Conservation (phyloP, 805 yeast genomes). For the Kodamaea kakaduensis region DNA sequence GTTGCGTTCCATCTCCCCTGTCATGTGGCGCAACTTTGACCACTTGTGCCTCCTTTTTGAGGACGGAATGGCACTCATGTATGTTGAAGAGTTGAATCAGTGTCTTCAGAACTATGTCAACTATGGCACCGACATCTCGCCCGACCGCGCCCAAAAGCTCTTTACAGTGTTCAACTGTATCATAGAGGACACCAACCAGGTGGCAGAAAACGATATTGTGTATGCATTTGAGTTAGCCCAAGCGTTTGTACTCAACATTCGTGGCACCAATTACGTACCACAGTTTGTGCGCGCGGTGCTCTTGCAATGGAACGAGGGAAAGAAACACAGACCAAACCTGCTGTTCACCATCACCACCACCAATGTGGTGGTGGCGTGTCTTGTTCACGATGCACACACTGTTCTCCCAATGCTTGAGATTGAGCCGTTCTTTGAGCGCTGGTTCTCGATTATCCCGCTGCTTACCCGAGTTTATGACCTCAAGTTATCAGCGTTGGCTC, state of each 20-base stretch:
- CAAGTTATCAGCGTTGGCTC: conserved; percentile 68
- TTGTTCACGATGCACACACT: conserved; percentile 55
- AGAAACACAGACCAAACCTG: conserved; percentile 20
- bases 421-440: conserved; percentile 51
- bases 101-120: conserved; percentile 71
- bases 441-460: conserved; percentile 58
- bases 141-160: conserved; percentile 45
- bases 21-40: conserved; percentile 71
- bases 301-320: conserved; percentile 21
- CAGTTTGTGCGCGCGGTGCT: conserved; percentile 43
- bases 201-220: conserved; percentile 53
- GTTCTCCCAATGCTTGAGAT: conserved; percentile 51
- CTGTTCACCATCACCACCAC: conserved; percentile 47
- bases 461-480: conserved; percentile 75
- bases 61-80: conserved; percentile 55
- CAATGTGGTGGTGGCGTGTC: conserved; percentile 60
- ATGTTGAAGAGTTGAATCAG: conserved; percentile 72
- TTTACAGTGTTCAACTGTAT: conserved; percentile 47
- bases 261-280: conserved; percentile 45
- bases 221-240: conserved; percentile 62
- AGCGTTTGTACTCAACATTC: conserved; percentile 57
- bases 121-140: conserved; percentile 45
- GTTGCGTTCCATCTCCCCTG: conserved; percentile 45
- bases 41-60: conserved; percentile 32
- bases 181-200: conserved; percentile 43